These are phyloP conservation scores for Diaporthe longicolla DNA, from an alignment of 2,329 filamentous ascomycete species.

Conservation along the genomic window DNA sequence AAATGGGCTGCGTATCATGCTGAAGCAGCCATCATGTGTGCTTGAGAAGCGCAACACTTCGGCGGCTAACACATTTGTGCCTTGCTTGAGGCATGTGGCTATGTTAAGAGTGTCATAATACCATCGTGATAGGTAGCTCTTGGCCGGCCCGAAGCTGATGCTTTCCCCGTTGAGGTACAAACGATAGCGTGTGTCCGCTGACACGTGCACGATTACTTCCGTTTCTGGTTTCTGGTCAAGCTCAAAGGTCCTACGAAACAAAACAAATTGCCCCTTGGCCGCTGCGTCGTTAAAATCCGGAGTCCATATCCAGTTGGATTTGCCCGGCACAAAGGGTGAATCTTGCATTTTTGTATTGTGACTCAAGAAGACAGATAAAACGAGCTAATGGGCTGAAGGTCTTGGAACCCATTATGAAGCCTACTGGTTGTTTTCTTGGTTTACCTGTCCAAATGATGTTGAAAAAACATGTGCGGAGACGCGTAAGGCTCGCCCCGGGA, in stretches of 20 bases:
- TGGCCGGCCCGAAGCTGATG: slow-evolving; percentile 45
- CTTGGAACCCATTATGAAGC: rapidly evolving
- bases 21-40: slow-evolving; percentile 48
- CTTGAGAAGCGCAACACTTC: slow-evolving; percentile 46
- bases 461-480: background rate
- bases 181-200: slow-evolving; percentile 46
- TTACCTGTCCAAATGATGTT: background rate
- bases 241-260: slow-evolving; percentile 31
- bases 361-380: too few relatives aligned
- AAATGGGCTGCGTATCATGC: slow-evolving; percentile 48
- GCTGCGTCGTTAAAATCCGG: slow-evolving; percentile 31
- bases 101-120: slow-evolving; percentile 52
- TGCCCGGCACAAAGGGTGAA: slow-evolving; percentile 10
- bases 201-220: slow-evolving; percentile 40
- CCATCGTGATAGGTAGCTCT: slow-evolving; percentile 46
- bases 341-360: background rate
- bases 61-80: slow-evolving; percentile 47
- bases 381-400: background rate
- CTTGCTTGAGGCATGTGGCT: slow-evolving; percentile 44
- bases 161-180: slow-evolving; percentile 45
- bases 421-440: background rate
- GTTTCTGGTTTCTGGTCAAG: background rate
- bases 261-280: slow-evolving; percentile 32
- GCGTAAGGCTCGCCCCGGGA: slow-evolving; percentile 11
- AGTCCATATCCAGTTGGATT: slow-evolving; percentile 31